Conservation (phyloP, 805 yeast genomes). For the Saturnispora kantuleensis region DNA sequence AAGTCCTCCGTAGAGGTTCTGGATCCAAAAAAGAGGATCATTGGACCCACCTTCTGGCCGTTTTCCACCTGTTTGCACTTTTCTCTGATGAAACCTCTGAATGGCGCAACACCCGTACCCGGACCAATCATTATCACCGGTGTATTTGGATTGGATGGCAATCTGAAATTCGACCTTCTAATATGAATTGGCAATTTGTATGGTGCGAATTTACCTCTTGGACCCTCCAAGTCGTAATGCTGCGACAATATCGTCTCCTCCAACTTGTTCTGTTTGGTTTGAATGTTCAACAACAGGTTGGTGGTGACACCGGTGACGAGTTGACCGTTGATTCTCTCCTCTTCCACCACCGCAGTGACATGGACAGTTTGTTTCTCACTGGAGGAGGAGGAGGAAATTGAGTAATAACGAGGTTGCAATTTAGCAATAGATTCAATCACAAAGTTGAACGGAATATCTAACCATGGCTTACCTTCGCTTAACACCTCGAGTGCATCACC, state of each 20-base stretch:
- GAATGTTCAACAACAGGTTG: conserved; percentile 41
- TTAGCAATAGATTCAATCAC: conserved; percentile 67
- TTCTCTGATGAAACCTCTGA: conserved; percentile 78
- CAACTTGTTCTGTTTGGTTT: conserved; percentile 43
- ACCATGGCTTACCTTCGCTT: conserved; percentile 26
- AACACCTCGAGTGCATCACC: conserved; percentile 63
- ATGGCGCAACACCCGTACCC: conserved; percentile 96
- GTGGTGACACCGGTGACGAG: conserved; percentile 75
- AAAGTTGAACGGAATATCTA: conserved; percentile 67
- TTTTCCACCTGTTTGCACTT: conserved; percentile 71
- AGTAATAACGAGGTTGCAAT: conserved; percentile 84
- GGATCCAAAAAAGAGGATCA: conserved; percentile 81
- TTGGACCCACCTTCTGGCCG: conserved; percentile 41
- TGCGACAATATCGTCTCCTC: conserved; percentile 33
- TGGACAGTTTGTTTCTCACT: conserved; percentile 58
- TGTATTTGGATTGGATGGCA: conserved; percentile 63
- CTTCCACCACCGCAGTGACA: conserved; percentile 77
- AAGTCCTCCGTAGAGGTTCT: conserved; percentile 72
- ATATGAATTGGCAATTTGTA: conserved; percentile 66
- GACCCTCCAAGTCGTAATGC: conserved; percentile 73
- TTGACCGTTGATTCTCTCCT: conserved; percentile 54
- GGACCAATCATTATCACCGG: conserved; percentile 91
- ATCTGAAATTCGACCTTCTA: conserved; percentile 79
- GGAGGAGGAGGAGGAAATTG: conserved; percentile 77
- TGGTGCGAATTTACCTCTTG: conserved; percentile 47